Evolutionary conservation across 2,329 filamentous ascomycete species (phyloP), one percentile per base, ranked within the genome.

Genomic region (Microdochium bolleyi): DNA sequence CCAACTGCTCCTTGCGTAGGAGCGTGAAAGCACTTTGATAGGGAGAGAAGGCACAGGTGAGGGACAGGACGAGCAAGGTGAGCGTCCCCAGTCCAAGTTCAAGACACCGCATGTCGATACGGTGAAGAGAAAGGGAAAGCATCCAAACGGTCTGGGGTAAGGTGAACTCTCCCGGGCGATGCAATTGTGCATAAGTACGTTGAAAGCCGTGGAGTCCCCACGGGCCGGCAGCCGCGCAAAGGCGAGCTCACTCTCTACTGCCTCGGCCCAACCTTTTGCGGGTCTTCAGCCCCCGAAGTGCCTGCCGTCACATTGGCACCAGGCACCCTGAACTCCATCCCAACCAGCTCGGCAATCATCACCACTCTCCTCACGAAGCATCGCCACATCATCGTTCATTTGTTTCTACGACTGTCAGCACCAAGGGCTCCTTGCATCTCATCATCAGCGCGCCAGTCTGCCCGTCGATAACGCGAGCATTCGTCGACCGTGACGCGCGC

Each of bases 231-330:
- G n/a, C n/a, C n/a, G n/a, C n/a, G n/a, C n/a, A n/a, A n/a, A n/a
- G n/a, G n/a, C n/a, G n/a, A n/a, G n/a, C n/a, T n/a, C n/a, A n/a
- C n/a, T n/a, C n/a, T n/a, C n/a, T n/a, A n/a, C n/a, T n/a, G 37
- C 49, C 49, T 51, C 50, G 50, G 50, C 44, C n/a, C 50, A 48
- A 30, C 27, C 50, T 46, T 51, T 51, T 48, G 24, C 32, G 24
- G 50, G 32, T 34, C 24, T n/a, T 32, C 22, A 10, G 16, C 19
- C 7, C 21, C 24, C 32, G 21, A 19, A 24, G 22, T 14, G 37
- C 19, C 41, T 19, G 19, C 21, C 41, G 19, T 7, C 21, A 19
- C 8, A 22, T 22, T 19, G 41, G n/a, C n/a, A 46, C n/a, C n/a
- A 24, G 8, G 16, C 38, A 24, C 44, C 16, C 32, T 34, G 22